Evolutionary conservation across 2,329 filamentous ascomycete genomes (phyloP).

Genomic region (Dactylella cylindrospora): DNA sequence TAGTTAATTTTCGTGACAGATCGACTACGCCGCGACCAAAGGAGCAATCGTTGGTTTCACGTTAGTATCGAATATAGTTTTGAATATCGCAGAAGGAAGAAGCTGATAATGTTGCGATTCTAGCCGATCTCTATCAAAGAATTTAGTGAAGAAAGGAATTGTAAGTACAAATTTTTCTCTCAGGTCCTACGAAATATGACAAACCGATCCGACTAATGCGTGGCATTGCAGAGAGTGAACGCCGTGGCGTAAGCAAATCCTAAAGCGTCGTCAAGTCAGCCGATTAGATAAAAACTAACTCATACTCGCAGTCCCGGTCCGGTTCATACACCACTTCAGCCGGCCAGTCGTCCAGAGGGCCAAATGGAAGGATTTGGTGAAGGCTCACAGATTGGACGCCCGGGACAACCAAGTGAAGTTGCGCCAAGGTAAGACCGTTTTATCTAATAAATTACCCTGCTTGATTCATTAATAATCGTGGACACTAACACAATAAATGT

Average conservation of each 20-base stretch:
- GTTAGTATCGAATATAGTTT: neutral
- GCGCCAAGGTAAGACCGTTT: constrained; percentile 52
- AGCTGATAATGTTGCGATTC: too few relatives aligned
- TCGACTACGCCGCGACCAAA: constrained; percentile 63
- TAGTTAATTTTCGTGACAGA: constrained; percentile 46
- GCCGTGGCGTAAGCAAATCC: constrained; percentile 45
- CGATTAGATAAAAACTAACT: neutral
- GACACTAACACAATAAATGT: neutral
- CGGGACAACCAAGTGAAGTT: constrained; percentile 56
- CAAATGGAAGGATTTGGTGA: constrained; percentile 56
- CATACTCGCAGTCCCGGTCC: constrained; percentile 49
- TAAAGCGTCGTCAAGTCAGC: neutral
- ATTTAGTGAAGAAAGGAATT: constrained; percentile 61
- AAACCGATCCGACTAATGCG: too few relatives aligned
- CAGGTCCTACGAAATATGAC: too few relatives aligned
- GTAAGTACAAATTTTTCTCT: constrained; percentile 57
- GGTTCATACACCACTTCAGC: constrained; percentile 56
- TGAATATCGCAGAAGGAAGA: neutral
- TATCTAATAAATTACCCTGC: too few relatives aligned
- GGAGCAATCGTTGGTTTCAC: constrained; percentile 63
- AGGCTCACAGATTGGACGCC: constrained; percentile 52
- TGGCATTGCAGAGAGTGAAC: constrained; percentile 45
- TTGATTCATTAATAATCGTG: too few relatives aligned
- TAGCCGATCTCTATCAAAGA: constrained; percentile 56
- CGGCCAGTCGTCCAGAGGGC: constrained; percentile 54